Evolutionary conservation across 2,329 filamentous ascomycete genomes (phyloP).

Genomic region (Paracorniculantispora psalliotae): DNA sequence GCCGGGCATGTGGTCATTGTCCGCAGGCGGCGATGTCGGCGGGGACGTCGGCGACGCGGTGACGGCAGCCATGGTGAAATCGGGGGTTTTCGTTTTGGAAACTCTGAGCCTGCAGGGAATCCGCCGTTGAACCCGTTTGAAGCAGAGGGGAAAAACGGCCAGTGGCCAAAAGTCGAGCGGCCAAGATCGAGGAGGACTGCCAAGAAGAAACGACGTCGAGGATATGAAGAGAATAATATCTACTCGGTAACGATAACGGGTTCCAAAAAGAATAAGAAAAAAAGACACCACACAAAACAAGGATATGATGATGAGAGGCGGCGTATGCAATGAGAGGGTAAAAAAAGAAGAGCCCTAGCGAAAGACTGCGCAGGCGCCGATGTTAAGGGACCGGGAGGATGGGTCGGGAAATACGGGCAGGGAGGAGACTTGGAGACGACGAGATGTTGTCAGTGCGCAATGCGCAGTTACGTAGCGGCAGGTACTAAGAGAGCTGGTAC

Average conservation of each 20-base stretch:
- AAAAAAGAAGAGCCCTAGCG: background rate
- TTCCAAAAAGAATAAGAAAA: background rate
- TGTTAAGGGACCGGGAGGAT: constrained; percentile 2
- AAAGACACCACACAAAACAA: background rate
- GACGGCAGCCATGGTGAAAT: constrained; percentile 18
- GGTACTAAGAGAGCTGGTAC: no score
- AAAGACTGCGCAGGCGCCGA: constrained; percentile 2
- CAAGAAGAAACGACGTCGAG: background rate
- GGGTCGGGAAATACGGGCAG: constrained; percentile 9
- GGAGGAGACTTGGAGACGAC: background rate
- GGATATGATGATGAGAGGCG: constrained; percentile 9
- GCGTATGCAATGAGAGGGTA: background rate
- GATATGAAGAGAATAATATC: background rate
- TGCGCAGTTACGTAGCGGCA: no score
- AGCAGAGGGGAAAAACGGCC: constrained; percentile 1
- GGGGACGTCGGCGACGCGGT: constrained; percentile 30
- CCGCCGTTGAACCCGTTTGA: constrained; percentile 5
- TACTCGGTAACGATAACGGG: constrained; percentile 1
- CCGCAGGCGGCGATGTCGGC: constrained; percentile 23
- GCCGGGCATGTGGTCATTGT: constrained; percentile 33
- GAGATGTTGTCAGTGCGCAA: background rate
- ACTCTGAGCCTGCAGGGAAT: constrained; percentile 14
- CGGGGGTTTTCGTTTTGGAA: no score
- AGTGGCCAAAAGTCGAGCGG: background rate
- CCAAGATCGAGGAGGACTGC: background rate